Percentiles rank a stretch among this genome's conserved stretches.
Evolutionary conservation across 352 stramenopile species (phyloP).

Genomic region (Discostella stelligera): DNA sequence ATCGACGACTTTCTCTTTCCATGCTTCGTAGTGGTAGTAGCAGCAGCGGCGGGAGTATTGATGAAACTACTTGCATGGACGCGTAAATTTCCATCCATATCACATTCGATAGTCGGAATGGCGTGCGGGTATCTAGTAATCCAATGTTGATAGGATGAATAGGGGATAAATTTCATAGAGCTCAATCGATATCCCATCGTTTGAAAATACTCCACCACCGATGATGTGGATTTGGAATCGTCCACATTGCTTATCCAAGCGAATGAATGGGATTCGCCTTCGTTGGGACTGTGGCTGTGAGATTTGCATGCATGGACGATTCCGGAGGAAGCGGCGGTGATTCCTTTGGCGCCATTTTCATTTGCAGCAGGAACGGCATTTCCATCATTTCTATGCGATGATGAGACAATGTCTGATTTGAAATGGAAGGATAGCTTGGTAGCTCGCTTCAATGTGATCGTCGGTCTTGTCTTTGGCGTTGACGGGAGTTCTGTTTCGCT

Average conservation of each 20-base stretch:
- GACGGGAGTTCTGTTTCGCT: background rate
- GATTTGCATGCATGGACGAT: conserved; percentile 10
- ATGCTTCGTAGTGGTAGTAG: background rate
- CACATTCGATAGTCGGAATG: conserved; percentile 6
- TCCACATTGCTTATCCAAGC: conserved; percentile 6
- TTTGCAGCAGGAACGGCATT: background rate
- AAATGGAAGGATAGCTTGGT: conserved; percentile 9
- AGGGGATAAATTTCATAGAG: conserved; percentile 22
- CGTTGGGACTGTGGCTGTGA: background rate
- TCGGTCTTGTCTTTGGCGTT: background rate
- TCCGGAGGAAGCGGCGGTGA: background rate
- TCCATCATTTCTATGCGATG: background rate
- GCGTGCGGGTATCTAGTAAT: conserved; percentile 17
- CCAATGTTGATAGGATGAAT: conserved; percentile 7
- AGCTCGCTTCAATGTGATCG: background rate
- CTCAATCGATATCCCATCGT: background rate
- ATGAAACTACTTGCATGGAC: background rate
- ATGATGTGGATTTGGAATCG: background rate
- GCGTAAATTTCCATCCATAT: conserved; percentile 1
- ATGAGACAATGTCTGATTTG: conserved; percentile 8
- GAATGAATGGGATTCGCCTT: conserved; percentile 6
- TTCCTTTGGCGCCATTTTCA: background rate
- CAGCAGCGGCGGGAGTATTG: background rate
- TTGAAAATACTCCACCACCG: conserved; percentile 10
- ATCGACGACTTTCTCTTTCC: background rate